Evolutionary conservation across 306 rosid genomes (phyloP).

Genomic region (Vigna mungo): DNA sequence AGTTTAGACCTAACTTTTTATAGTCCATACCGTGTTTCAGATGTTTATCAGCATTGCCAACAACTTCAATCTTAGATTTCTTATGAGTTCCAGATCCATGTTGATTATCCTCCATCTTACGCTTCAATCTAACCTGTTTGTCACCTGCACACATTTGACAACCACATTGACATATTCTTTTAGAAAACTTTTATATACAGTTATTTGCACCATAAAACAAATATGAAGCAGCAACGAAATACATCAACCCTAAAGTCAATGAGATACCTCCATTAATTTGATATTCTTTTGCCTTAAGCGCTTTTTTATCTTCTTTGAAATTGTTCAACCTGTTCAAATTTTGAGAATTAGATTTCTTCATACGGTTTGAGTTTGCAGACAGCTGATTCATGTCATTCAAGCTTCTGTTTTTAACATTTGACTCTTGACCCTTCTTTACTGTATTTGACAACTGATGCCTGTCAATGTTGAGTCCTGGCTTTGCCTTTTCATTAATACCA

Average conservation of each 20-base stretch:
- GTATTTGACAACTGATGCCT: constrained; percentile 39
- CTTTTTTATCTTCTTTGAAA: constrained; percentile 50
- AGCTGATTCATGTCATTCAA: constrained; percentile 48
- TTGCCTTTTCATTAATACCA: constrained; percentile 43
- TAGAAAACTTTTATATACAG: background rate
- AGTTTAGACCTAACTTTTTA: constrained; percentile 43
- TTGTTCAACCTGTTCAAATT: constrained; percentile 42
- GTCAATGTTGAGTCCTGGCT: constrained; percentile 43
- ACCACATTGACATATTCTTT: constrained; percentile 4
- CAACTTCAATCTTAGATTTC: constrained; percentile 53
- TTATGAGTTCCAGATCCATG: constrained; percentile 48
- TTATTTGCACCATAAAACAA: constrained; percentile 2
- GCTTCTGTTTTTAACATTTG: constrained; percentile 48
- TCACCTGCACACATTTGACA: constrained; percentile 49
- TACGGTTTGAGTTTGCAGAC: constrained; percentile 42
- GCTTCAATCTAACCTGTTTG: constrained; percentile 51
- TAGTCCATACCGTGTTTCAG: constrained; percentile 37
- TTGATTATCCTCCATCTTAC: constrained; percentile 52
- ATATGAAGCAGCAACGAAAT: constrained; percentile 18
- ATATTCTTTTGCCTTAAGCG: constrained; percentile 49
- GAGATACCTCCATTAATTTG: constrained; percentile 52
- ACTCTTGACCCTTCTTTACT: constrained; percentile 48
- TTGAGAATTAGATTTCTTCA: constrained; percentile 53
- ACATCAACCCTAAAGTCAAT: constrained; percentile 30
- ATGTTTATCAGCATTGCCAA: constrained; percentile 38